A percentile compares a stretch with the other conserved stretches of the same genome.
phyloP scores from a whole-genome alignment of 2,329 filamentous ascomycete species.

The Cercospora zeina region DNA sequence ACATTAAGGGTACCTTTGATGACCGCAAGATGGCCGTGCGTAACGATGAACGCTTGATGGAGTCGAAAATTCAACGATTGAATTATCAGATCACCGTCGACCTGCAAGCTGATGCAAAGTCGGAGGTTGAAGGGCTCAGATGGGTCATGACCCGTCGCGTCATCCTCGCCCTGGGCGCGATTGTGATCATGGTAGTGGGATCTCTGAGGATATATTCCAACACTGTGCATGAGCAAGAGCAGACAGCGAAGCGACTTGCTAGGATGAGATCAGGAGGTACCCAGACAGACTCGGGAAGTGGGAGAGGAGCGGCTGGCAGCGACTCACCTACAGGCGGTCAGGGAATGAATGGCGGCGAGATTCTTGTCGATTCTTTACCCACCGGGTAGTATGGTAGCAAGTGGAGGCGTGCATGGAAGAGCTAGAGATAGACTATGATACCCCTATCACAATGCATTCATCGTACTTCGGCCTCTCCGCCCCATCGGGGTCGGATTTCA shows the following conservation, averaged over 20 bases:
- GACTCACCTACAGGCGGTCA: slow-evolving; percentile 15
- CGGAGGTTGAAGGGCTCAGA: slow-evolving; percentile 84
- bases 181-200: slow-evolving; percentile 49
- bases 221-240: slow-evolving; percentile 43
- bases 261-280: slow-evolving; percentile 34
- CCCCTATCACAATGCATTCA: slow-evolving; percentile 8
- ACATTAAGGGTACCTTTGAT: slow-evolving; percentile 93
- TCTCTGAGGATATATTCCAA: slow-evolving; percentile 46
- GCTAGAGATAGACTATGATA: slow-evolving; percentile 10
- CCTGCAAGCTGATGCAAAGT: slow-evolving; percentile 86
- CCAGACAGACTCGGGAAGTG: slow-evolving; percentile 31
- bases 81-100: slow-evolving; percentile 94
- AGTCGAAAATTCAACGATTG: slow-evolving; percentile 84
- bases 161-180: slow-evolving; percentile 57
- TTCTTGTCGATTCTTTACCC: slow-evolving; percentile 36
- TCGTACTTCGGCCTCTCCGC: neutral
- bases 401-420: neutral
- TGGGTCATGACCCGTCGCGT: slow-evolving; percentile 77
- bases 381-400: slow-evolving; percentile 28
- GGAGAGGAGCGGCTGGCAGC: slow-evolving; percentile 11
- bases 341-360: slow-evolving; percentile 30
- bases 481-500: neutral
- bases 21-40: slow-evolving; percentile 90
- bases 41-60: slow-evolving; percentile 81
- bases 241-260: slow-evolving; percentile 43